phyloP scores from a whole-genome alignment of 345 rosid genomes.

The Balakata baccata region DNA sequence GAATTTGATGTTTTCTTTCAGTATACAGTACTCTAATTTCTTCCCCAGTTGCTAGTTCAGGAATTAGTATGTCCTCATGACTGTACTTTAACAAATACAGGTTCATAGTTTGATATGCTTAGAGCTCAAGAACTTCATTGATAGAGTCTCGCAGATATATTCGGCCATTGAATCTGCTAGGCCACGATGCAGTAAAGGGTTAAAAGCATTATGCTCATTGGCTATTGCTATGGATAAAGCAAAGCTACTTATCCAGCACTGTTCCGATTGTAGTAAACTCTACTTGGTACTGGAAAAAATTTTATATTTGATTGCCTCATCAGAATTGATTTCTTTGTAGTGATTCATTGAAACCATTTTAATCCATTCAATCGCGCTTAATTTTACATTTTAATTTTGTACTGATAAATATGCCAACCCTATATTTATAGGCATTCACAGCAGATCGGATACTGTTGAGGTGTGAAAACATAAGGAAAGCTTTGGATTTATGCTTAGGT shows the following conservation, averaged over 20 bases:
- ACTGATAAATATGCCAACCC: not conserved
- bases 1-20: not conserved
- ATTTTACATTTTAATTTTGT: not conserved
- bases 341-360: not conserved
- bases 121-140: slow-evolving; percentile 29
- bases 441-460: slow-evolving; percentile 27
- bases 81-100: slow-evolving; percentile 22
- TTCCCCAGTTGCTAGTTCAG: not conserved
- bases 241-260: slow-evolving; percentile 35
- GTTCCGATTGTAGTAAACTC: slow-evolving; percentile 44
- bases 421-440: slow-evolving; percentile 29
- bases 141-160: slow-evolving; percentile 23
- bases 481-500: slow-evolving; percentile 26
- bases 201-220: slow-evolving; percentile 29
- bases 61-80: not conserved
- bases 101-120: slow-evolving; percentile 43
- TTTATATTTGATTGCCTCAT: not conserved
- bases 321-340: not conserved
- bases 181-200: slow-evolving; percentile 34
- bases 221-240: slow-evolving; percentile 31
- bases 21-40: not conserved
- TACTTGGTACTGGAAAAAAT: slow-evolving; percentile 33
- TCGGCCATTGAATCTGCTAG: slow-evolving; percentile 36
- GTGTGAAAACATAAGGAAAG: slow-evolving; percentile 27
- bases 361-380: not conserved